Evolutionary conservation across 2,329 filamentous ascomycete genomes (phyloP), one percentile per base, ranked within the genome.

Genomic region (Pseudodiploospora longispora): DNA sequence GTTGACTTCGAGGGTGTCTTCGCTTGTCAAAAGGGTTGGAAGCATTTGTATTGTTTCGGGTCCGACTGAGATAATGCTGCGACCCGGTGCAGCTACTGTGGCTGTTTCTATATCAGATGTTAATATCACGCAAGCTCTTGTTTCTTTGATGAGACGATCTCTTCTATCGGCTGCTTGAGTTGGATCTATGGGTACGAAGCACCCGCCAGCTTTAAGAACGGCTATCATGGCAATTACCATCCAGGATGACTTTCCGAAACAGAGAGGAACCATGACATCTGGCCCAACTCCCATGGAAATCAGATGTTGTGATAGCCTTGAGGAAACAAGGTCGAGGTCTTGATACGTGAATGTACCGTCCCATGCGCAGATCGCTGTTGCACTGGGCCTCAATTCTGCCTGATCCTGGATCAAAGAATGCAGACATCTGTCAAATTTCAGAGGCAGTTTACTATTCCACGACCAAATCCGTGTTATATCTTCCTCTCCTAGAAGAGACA

Each of bases 171-270:
- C 36, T 32, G 40, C 28, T 7, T 41, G 40, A 28, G 30, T 27
- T 34, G 27, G 6, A 35, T 41, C 40, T 7, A 41, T 9, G 27
- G 30, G 30, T 29, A 41, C 40, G 10, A 41, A 34, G 30, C 30
- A 30, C n/a, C 29, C 40, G 10, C 40, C 40, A 31, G 40, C 40
- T 29, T 41, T 41, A 32, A 41, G 30, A 27, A 41, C 10, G 27
- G 40, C 30, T 10, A 41, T 31, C 40, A 34, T 34, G n/a, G 40
- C 32, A 32, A 41, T 32, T 4, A 33, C 32, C n/a, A 32, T 12
- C 40, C 40, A 41, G 19, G 27, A 34, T 10, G 40, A 41, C 30
- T 41, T 41, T 41, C 35, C 40, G 19, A 41, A 41, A 19, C 30
- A 19, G n/a, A 41, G n/a, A 6, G 40, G 30, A 19, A 41, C 40